Percentiles rank a stretch among this genome's conserved stretches.
Evolutionary conservation across 495 filamentous ascomycete genomes (phyloP).

Genomic region (Cladorrhinum samala): DNA sequence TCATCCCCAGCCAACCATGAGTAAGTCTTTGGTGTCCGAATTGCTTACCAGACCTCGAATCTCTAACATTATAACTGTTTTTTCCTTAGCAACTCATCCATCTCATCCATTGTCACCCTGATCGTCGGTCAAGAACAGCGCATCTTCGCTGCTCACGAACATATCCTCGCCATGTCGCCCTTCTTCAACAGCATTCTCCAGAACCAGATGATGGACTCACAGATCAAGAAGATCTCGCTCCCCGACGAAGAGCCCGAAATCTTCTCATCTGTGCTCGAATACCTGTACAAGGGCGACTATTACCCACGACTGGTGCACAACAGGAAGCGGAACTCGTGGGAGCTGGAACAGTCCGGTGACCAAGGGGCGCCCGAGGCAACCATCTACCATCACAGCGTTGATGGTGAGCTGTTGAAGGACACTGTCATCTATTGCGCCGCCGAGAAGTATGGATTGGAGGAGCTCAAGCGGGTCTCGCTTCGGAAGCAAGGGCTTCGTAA

Average conservation of each 20-base stretch:
- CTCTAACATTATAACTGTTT: background rate
- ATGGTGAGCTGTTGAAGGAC: slow-evolving; percentile 71
- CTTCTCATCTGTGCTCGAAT: slow-evolving; percentile 86
- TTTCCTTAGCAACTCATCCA: slow-evolving; percentile 45
- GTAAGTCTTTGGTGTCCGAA: slow-evolving; percentile 20
- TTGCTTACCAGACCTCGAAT: background rate
- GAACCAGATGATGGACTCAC: slow-evolving; percentile 56
- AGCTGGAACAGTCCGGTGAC: slow-evolving; percentile 54
- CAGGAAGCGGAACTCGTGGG: slow-evolving; percentile 60
- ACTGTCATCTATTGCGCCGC: slow-evolving; percentile 89
- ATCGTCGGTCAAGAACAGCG: slow-evolving; percentile 69
- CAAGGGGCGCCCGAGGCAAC: slow-evolving; percentile 54
- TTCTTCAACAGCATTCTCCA: slow-evolving; percentile 63
- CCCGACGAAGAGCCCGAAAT: slow-evolving; percentile 84
- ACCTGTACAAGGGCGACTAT: slow-evolving; percentile 89
- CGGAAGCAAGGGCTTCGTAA: slow-evolving; percentile 74
- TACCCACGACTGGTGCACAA: slow-evolving; percentile 70
- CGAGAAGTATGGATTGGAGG: slow-evolving; percentile 70
- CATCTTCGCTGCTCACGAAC: slow-evolving; percentile 87
- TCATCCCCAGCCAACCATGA: slow-evolving; percentile 24
- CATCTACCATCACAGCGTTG: slow-evolving; percentile 58
- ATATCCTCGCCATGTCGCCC: slow-evolving; percentile 68
- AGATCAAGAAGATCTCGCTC: slow-evolving; percentile 66
- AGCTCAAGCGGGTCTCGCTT: slow-evolving; percentile 75
- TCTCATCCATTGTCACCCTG: slow-evolving; percentile 72